phyloP scores from a whole-genome alignment of 2,329 filamentous ascomycete species.

The Biscogniauxia mediterranea region DNA sequence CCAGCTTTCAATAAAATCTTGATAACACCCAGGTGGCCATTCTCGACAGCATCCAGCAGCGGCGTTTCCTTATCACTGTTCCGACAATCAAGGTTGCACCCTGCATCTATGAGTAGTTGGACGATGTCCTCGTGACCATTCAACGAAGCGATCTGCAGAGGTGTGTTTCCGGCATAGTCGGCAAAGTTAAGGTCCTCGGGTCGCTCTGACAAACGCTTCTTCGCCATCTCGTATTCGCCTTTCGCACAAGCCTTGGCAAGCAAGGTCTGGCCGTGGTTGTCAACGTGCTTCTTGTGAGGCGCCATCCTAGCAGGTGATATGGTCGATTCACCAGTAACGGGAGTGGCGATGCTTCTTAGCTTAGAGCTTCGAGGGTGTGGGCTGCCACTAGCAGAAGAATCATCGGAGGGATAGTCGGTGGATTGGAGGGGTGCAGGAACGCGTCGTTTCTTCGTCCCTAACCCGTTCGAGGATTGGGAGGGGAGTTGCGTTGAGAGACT shows the following conservation, averaged over 20 bases:
- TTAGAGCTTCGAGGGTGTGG: conserved; percentile 59
- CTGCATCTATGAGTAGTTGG: conserved; percentile 77
- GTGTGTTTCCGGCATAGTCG: conserved; percentile 95
- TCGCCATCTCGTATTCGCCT: conserved; percentile 77
- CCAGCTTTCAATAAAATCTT: conserved; percentile 79
- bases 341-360: conserved; percentile 54
- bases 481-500: conserved; percentile 64
- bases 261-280: conserved; percentile 87
- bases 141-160: conserved; percentile 87
- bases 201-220: conserved; percentile 70
- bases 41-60: conserved; percentile 93
- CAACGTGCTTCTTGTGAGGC: conserved; percentile 81
- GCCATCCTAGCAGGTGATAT: conserved; percentile 67
- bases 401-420: conserved; percentile 66
- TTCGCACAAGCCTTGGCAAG: conserved; percentile 87
- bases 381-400: conserved; percentile 61
- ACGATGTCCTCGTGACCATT: conserved; percentile 87
- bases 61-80: conserved; percentile 88
- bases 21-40: conserved; percentile 86
- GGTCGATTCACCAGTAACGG: conserved; percentile 56
- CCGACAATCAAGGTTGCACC: conserved; percentile 78
- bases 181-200: conserved; percentile 85
- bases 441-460: conserved; percentile 60
- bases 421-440: conserved; percentile 60
- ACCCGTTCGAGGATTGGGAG: conserved; percentile 52